phyloP scores from a whole-genome alignment of 768 basidiomycete genomes.

The Russula olivacea region DNA sequence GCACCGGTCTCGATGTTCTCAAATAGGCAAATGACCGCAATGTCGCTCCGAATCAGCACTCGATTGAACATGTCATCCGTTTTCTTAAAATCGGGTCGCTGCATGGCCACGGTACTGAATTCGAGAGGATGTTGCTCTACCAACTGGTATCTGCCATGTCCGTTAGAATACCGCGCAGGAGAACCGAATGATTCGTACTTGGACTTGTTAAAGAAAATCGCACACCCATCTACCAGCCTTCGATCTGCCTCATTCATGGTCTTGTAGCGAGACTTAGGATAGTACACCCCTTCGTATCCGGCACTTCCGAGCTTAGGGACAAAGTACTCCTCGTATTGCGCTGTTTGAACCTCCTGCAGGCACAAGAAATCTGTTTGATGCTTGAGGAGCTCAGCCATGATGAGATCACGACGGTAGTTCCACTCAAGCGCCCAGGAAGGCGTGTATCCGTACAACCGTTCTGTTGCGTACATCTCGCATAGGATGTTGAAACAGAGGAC shows the following conservation, averaged over 20 bases:
- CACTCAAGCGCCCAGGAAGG: constrained; percentile 95
- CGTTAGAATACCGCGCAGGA: background rate
- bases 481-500: constrained; percentile 92
- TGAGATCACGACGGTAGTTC: constrained; percentile 87
- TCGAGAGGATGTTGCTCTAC: constrained; percentile 93
- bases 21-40: constrained; percentile 80
- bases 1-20: constrained; percentile 86
- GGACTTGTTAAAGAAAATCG: constrained; percentile 86
- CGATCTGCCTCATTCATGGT: constrained; percentile 87
- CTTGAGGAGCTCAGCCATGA: constrained; percentile 76
- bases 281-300: constrained; percentile 88
- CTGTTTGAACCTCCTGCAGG: constrained; percentile 91
- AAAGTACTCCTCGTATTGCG: constrained; percentile 91
- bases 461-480: constrained; percentile 85
- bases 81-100: constrained; percentile 90
- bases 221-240: constrained; percentile 91
- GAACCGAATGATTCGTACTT: constrained; percentile 50
- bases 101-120: constrained; percentile 89
- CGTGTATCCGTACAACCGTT: constrained; percentile 89
- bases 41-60: constrained; percentile 89
- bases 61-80: constrained; percentile 99
- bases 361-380: constrained; percentile 88
- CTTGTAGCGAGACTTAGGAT: constrained; percentile 88
- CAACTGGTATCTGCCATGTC: constrained; percentile 65
- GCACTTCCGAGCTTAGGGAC: constrained; percentile 59